These are phyloP conservation scores for Aspergillus melleus DNA, from an alignment of 2,329 filamentous ascomycete species.

Conservation along the genomic window DNA sequence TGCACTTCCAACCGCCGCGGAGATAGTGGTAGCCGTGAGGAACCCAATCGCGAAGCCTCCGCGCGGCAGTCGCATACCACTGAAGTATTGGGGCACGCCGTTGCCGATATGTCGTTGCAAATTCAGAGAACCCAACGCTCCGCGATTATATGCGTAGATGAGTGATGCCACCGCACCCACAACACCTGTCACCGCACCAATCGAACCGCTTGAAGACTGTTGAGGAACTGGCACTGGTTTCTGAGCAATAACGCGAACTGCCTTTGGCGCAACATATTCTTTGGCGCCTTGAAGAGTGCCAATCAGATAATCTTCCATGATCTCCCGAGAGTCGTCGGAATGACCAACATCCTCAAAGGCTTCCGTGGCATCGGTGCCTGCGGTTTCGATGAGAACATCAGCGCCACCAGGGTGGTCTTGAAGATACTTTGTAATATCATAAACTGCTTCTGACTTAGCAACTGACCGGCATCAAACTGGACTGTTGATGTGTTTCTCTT, in stretches of 20 bases:
- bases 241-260: constrained; percentile 22
- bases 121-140: background rate
- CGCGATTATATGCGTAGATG: constrained; percentile 29
- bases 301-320: constrained; percentile 39
- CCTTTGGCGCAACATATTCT: constrained; percentile 16
- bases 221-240: constrained; percentile 7
- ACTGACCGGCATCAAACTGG: background rate
- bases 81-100: constrained; percentile 3
- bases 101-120: background rate
- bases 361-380: constrained; percentile 44
- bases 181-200: constrained; percentile 19
- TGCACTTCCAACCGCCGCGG: constrained; percentile 10
- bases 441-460: constrained; percentile 45
- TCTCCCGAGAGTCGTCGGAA: constrained; percentile 47
- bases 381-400: constrained; percentile 42
- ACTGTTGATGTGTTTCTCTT: background rate
- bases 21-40: constrained; percentile 20
- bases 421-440: constrained; percentile 59
- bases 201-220: constrained; percentile 28
- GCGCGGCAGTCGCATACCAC: constrained; percentile 5
- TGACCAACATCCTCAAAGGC: constrained; percentile 49
- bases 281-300: constrained; percentile 34
- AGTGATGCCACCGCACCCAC: constrained; percentile 31
- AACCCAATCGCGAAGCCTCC: constrained; percentile 27
- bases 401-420: constrained; percentile 57